These are phyloP conservation scores for Globisporangium camurandrum DNA, from an alignment of 352 stramenopile species.

Conservation along the genomic window DNA sequence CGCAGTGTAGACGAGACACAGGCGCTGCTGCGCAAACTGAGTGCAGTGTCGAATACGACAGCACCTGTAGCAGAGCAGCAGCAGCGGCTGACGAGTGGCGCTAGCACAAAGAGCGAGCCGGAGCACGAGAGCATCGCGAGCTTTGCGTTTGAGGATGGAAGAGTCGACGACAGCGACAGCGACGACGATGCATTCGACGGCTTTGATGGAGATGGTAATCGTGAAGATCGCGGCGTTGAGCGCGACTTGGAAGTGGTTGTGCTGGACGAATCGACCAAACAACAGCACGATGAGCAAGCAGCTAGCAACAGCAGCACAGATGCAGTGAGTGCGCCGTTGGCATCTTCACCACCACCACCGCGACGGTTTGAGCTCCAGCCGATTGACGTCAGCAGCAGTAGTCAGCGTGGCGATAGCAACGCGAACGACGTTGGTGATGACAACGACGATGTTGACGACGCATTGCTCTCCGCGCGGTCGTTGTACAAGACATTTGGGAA, in stretches of 20 bases:
- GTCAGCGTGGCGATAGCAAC: neutral
- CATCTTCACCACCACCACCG: constrained; percentile 8
- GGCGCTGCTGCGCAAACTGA: constrained; percentile 15
- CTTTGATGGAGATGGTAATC: neutral
- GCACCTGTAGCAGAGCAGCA: too few species aligned
- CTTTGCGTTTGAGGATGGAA: neutral
- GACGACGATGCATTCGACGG: neutral
- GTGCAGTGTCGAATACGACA: too few species aligned
- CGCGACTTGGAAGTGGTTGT: constrained; percentile 8
- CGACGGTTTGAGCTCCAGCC: neutral
- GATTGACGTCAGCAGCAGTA: too few species aligned
- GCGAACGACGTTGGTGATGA: constrained; percentile 7
- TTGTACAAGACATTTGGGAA: constrained; percentile 40
- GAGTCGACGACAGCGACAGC: constrained; percentile 4
- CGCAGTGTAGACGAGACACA: constrained; percentile 7
- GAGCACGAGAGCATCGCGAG: constrained; percentile 12
- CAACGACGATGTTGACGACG: constrained; percentile 28
- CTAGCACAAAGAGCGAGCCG: constrained; percentile 7
- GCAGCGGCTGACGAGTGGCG: neutral
- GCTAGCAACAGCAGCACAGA: too few species aligned
- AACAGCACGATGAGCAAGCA: too few species aligned
- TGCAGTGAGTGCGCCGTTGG: too few species aligned
- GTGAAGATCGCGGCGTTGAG: too few species aligned
- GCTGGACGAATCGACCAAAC: constrained; percentile 24
- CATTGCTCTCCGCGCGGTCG: constrained; percentile 27